Percentiles rank a stretch among this genome's conserved stretches.
Evolutionary conservation across 345 rosid species (phyloP).

Genomic region (Physaria fendleri): DNA sequence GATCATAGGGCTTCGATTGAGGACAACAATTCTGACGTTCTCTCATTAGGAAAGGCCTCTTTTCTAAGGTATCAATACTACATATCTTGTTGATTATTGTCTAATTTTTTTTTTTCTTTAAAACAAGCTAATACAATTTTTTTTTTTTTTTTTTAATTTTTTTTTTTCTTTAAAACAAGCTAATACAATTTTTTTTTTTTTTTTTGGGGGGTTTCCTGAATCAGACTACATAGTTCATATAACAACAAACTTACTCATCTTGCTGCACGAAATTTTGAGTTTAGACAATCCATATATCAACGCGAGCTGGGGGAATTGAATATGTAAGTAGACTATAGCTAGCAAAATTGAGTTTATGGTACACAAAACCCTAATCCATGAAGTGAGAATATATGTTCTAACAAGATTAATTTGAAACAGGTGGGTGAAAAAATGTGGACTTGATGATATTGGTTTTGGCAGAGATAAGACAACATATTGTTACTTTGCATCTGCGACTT

Average conservation of each 20-base stretch:
- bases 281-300: constrained; percentile 40
- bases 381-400: not conserved
- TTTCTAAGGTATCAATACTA: constrained; percentile 36
- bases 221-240: constrained; percentile 35
- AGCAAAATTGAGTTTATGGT: not conserved
- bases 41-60: constrained; percentile 45
- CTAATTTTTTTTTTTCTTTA: too few relatives aligned
- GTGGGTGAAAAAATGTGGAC: constrained; percentile 48
- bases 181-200: not conserved
- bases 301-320: constrained; percentile 41
- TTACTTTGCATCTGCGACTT: constrained; percentile 44
- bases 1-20: constrained; percentile 63
- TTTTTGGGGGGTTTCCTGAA: too few relatives aligned
- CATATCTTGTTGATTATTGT: not conserved
- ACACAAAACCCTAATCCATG: not conserved
- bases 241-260: constrained; percentile 36
- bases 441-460: constrained; percentile 53
- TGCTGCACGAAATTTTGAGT: constrained; percentile 34
- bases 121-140: not conserved
- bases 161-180: too few relatives aligned
- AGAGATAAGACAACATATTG: constrained; percentile 55
- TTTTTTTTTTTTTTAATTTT: not conserved
- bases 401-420: constrained; percentile 20
- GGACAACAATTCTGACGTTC: constrained; percentile 32
- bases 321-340: constrained; percentile 28